A percentile compares a stretch with the other conserved stretches of the same genome.
Conservation (phyloP, 345 rosid species). For the Dimocarpus longan region DNA sequence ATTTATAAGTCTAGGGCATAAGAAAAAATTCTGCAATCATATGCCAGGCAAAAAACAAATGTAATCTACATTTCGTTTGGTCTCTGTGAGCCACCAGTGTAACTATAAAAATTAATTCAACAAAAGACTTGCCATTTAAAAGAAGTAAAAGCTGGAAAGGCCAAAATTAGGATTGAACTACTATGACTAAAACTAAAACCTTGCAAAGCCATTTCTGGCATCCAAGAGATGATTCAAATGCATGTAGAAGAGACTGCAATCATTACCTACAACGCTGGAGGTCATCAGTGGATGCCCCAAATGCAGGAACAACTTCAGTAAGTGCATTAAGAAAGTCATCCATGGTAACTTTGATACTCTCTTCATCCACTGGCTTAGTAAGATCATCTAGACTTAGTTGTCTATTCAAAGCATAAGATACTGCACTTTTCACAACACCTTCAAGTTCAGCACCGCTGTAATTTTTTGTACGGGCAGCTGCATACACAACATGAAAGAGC, state of each 20-base stretch:
- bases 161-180: constrained; percentile 1
- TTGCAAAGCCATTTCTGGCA: neutral
- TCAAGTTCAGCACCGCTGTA: constrained; percentile 99
- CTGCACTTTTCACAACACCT: constrained; percentile 99
- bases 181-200: neutral
- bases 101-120: neutral
- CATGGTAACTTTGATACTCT: constrained; percentile 91
- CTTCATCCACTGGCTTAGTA: constrained; percentile 96
- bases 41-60: neutral
- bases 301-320: constrained; percentile 82
- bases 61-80: neutral
- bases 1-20: neutral
- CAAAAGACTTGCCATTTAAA: neutral
- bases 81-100: neutral
- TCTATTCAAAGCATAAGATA: constrained; percentile 93
- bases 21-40: neutral
- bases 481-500: constrained; percentile 17
- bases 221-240: neutral
- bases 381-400: constrained; percentile 95
- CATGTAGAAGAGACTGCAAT: constrained; percentile 7
- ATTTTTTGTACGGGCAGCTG: constrained; percentile 98
- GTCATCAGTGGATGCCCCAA: constrained; percentile 98
- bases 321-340: constrained; percentile 87
- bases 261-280: constrained; percentile 91
- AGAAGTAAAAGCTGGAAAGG: neutral